Evolutionary conservation across 176 grass and related monocot genomes (phyloP).

Genomic region (Musa itinerans): DNA sequence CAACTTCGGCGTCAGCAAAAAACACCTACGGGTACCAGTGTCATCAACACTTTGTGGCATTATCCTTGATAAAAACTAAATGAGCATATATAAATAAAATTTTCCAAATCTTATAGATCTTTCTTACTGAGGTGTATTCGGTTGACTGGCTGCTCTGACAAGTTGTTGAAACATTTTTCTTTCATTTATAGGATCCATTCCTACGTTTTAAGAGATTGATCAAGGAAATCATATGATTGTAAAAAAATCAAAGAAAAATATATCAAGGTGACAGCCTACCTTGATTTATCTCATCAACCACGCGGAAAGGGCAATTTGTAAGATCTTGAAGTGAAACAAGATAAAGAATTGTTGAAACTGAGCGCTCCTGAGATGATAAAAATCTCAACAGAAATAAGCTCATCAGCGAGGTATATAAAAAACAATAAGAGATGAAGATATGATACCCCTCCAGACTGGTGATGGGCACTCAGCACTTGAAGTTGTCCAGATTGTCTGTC

Average conservation of each 20-base stretch:
- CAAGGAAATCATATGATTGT: slow-evolving; percentile 2
- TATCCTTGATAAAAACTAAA: not conserved
- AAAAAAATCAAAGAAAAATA: not conserved
- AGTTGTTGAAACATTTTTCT: slow-evolving; percentile 99
- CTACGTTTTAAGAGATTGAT: slow-evolving; percentile 29
- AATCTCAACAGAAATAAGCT: slow-evolving; percentile 16
- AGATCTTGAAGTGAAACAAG: slow-evolving; percentile 97
- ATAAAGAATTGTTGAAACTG: slow-evolving; percentile 92
- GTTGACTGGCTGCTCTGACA: slow-evolving; percentile 87
- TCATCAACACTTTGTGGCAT: not conserved
- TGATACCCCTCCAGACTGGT: slow-evolving; percentile 96
- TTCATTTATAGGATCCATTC: slow-evolving; percentile 97
- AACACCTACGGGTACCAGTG: slow-evolving; percentile 40
- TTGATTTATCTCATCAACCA: slow-evolving; percentile 99
- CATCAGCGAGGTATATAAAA: not conserved
- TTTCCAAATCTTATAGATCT: not conserved
- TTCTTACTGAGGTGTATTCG: slow-evolving; percentile 83
- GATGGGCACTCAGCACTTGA: slow-evolving; percentile 88
- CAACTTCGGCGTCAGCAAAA: slow-evolving; percentile 88
- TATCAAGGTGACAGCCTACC: slow-evolving; percentile 24
- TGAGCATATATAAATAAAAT: not conserved
- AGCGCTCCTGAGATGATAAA: slow-evolving; percentile 58
- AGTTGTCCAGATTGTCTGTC: slow-evolving; percentile 81
- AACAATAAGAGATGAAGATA: slow-evolving; percentile 1
- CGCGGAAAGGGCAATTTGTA: slow-evolving; percentile 81